Base-by-base conservation (phyloP, 306 rosid genomes). In the Castanospermum australe region DNA sequence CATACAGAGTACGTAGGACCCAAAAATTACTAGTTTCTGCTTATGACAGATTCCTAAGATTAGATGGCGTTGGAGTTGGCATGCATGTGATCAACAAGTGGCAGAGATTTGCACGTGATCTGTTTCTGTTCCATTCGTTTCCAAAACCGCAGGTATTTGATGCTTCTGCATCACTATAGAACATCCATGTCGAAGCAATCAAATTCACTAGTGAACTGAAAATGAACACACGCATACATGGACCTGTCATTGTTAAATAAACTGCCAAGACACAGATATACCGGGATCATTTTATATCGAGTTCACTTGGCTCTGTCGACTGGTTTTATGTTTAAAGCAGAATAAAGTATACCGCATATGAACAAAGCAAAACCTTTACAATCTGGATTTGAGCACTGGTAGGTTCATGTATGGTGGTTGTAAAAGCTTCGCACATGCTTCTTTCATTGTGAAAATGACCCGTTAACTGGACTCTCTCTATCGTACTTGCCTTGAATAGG, bases 1-100 rank as follows among this genome's bases (percentile, higher is more conserved):
- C 67, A 41, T 42, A 59, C 59, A 59, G 20, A 4, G 36, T 52
- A 18, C 3, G 62, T 78, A 78, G 76, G 68, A 39, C 69, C 81
- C 62, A 3, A n/a, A n/a, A 33, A 33, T 39, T 24, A 18, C 55
- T 13, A 24, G 15, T 64, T 50, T 65, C 39, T 25, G 41, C 39
- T 39, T 32, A 38, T 44, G 42, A 54, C 57, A 67, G 67, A 77
- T 66, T 67, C 81, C 67, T 14, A 67, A 44, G 71, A 30, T 68
- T 67, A 68, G 10, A 54, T 51, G 57, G 59, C 8, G 30, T 38
- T 41, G 38, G 69, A 24, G 14, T 55, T 13, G 76, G 50, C 70
- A 21, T 78, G 32, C 76, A 67, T 13, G n/a, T 55, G 13, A 30
- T 32, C 47, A 48, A 32, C 52, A 50, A 55, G 14, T 45, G 44